Percentiles rank a stretch among this genome's conserved stretches.
Evolutionary conservation across 2,329 filamentous ascomycete species (phyloP).

Genomic region (Macroventuria anomochaeta): DNA sequence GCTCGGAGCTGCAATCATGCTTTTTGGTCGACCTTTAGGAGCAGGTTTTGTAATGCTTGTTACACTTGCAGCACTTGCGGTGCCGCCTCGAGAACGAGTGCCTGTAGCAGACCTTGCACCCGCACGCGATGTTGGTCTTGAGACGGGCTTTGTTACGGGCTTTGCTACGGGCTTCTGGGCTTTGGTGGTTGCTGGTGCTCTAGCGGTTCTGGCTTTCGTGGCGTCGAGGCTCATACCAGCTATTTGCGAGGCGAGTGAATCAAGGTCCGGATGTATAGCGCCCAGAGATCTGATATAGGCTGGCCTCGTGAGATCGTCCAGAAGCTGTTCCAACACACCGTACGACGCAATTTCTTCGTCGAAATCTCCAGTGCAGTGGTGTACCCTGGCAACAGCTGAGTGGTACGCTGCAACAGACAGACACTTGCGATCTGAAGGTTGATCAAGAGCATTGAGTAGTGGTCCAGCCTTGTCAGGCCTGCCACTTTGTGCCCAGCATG

Average conservation of each 20-base stretch:
- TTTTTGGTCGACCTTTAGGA: conserved; percentile 22
- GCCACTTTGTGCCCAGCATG: conserved; percentile 59
- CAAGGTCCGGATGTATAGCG: conserved; percentile 35
- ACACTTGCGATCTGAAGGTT: conserved; percentile 49
- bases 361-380: conserved; percentile 56
- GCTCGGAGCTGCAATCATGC: conserved; percentile 7
- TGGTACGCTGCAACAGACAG: conserved; percentile 61
- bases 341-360: conserved; percentile 59
- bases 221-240: conserved; percentile 49
- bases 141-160: conserved; percentile 24
- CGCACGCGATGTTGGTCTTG: conserved; percentile 14
- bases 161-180: conserved; percentile 34
- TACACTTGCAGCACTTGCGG: conserved; percentile 23
- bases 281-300: conserved; percentile 40
- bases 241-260: conserved; percentile 52
- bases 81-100: conserved; percentile 24
- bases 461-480: conserved; percentile 56
- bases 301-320: conserved; percentile 51
- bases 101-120: conserved; percentile 21
- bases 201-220: conserved; percentile 10
- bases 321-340: conserved; percentile 54
- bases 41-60: conserved; percentile 12
- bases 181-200: conserved; percentile 24
- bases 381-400: conserved; percentile 58
- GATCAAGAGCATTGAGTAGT: conserved; percentile 62